A percentile compares a stretch with the other conserved stretches of the same genome.
Conservation (phyloP, 768 basidiomycete genomes). For the Lenzites betulinus region DNA sequence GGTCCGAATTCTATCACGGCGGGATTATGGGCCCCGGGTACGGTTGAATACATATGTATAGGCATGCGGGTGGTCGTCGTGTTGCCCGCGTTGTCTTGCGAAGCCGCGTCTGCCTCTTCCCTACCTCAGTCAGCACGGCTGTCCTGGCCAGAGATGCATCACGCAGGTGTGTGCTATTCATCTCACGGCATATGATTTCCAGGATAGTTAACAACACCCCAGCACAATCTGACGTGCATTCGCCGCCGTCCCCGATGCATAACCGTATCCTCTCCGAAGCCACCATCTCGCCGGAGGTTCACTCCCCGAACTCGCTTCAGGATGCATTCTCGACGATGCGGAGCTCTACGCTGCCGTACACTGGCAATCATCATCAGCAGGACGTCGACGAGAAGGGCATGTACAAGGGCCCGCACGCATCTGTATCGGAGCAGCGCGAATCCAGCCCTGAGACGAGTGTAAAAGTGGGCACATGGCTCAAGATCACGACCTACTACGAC, state of each 20-base stretch:
- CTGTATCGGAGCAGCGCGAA: not conserved
- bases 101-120: not conserved
- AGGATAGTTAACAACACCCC: no score
- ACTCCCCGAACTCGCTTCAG: not conserved
- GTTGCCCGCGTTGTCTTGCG: not conserved
- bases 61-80: not conserved
- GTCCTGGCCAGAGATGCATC: not conserved
- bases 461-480: not conserved
- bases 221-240: not conserved
- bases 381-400: not conserved
- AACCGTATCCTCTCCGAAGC: conserved; percentile 1
- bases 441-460: not conserved
- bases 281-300: not conserved
- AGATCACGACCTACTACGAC: not conserved
- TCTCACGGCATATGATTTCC: no score
- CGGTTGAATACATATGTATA: not conserved
- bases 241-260: not conserved
- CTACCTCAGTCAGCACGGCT: not conserved
- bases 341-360: not conserved
- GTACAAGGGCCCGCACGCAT: not conserved
- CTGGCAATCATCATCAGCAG: not conserved
- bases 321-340: not conserved
- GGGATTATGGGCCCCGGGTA: not conserved
- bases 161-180: not conserved
- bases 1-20: conserved; percentile 1